Percentiles rank a stretch among this genome's conserved stretches.
Evolutionary conservation across 371 early-diverging fungal genomes (phyloP).

Genomic region (Racocetra persica): DNA sequence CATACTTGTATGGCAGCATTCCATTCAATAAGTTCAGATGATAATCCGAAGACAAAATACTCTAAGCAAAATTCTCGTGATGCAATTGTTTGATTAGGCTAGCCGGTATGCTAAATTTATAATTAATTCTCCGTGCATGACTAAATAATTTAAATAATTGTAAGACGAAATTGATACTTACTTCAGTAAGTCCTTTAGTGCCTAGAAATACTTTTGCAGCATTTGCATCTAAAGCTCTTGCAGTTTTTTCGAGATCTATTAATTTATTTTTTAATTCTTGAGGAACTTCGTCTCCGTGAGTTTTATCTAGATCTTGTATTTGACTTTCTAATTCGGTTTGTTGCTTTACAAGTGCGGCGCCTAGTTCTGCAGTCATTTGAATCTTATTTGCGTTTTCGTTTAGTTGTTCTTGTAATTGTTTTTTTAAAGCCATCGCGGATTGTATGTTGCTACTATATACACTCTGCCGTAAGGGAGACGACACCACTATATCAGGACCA

Average conservation of each 20-base stretch:
- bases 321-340: slow-evolving; percentile 6
- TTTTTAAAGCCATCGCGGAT: slow-evolving; percentile 3
- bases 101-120: background rate
- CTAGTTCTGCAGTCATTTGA: slow-evolving; percentile 29
- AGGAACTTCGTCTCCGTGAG: slow-evolving; percentile 35
- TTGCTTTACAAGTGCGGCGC: slow-evolving; percentile 26
- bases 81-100: background rate
- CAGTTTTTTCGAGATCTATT: slow-evolving; percentile 19
- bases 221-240: slow-evolving; percentile 13
- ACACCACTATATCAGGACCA: slow-evolving; percentile 36
- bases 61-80: background rate
- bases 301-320: slow-evolving; percentile 33
- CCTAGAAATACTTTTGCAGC: slow-evolving; percentile 25
- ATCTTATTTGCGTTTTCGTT: slow-evolving; percentile 17
- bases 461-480: slow-evolving; percentile 31
- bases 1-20: background rate
- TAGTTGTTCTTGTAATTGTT: slow-evolving; percentile 41
- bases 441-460: slow-evolving; percentile 15
- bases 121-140: background rate
- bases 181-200: background rate
- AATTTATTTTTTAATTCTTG: slow-evolving; percentile 37
- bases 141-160: background rate
- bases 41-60: background rate
- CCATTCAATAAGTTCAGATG: background rate
- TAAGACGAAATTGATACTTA: slow-evolving; percentile 10